Conservation (phyloP, 2,329 filamentous ascomycete species). For the Arthrobotrys conoides region DNA sequence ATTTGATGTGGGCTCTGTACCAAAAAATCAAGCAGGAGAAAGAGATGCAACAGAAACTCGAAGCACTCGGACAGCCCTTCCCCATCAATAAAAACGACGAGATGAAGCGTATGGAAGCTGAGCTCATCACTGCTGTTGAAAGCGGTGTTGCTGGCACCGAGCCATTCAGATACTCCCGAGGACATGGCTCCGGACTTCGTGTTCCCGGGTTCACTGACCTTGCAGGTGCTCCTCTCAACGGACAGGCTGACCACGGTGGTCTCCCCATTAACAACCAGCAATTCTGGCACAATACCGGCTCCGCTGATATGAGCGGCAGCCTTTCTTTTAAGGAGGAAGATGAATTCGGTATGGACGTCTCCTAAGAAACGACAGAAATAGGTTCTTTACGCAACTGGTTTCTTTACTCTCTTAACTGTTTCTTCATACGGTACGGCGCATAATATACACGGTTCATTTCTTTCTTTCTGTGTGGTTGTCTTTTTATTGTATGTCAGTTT, state of each 20-base stretch:
- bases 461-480: constrained; percentile 37
- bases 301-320: constrained; percentile 70
- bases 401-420: constrained; percentile 51
- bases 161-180: constrained; percentile 87
- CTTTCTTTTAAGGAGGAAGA: constrained; percentile 94
- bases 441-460: constrained; percentile 59
- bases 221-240: constrained; percentile 79
- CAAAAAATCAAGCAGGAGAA: constrained; percentile 86
- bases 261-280: constrained; percentile 77
- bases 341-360: constrained; percentile 85
- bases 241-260: constrained; percentile 66
- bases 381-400: constrained; percentile 60
- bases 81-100: constrained; percentile 90
- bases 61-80: constrained; percentile 79
- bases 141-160: constrained; percentile 75
- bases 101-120: constrained; percentile 93
- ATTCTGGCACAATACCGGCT: constrained; percentile 76
- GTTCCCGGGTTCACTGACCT: constrained; percentile 95
- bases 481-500: constrained; percentile 57
- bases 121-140: constrained; percentile 87
- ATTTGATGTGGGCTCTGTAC: constrained; percentile 97
- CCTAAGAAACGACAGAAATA: constrained; percentile 69
- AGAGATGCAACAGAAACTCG: constrained; percentile 75
- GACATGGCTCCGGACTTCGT: constrained; percentile 84
- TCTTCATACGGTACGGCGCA: constrained; percentile 60